phyloP scores from a whole-genome alignment of 2,329 filamentous ascomycete genomes.

The Rhytidhysteron rufulum region DNA sequence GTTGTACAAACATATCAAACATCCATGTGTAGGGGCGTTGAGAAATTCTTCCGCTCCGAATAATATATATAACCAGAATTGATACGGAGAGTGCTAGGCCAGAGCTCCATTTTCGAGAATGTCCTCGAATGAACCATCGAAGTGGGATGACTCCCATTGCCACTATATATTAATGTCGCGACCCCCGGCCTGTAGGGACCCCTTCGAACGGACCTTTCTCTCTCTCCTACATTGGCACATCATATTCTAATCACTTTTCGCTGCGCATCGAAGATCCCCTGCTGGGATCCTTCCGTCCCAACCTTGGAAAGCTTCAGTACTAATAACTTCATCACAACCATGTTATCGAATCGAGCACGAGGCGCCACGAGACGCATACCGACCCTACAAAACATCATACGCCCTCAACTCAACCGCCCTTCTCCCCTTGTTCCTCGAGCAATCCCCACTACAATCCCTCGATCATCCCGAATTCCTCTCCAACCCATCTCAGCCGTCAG shows the following conservation, averaged over 20 bases:
- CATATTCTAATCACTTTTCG: too few relatives aligned
- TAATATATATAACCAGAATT: too few relatives aligned
- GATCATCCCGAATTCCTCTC: constrained; percentile 13
- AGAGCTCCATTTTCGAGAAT: neutral
- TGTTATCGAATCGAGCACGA: constrained; percentile 35
- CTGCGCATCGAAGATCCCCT: too few relatives aligned
- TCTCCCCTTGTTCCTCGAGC: constrained; percentile 23
- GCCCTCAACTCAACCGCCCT: constrained; percentile 13
- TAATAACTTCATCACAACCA: constrained; percentile 13
- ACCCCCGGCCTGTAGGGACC: constrained; percentile 9
- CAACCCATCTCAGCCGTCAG: constrained; percentile 45
- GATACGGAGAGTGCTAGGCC: neutral
- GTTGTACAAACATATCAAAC: too few relatives aligned
- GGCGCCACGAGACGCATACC: constrained; percentile 32
- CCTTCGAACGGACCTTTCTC: constrained; percentile 2
- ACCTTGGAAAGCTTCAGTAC: neutral
- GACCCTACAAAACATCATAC: constrained; percentile 10
- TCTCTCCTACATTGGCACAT: neutral
- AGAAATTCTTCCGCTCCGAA: too few relatives aligned
- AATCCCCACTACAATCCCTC: constrained; percentile 9
- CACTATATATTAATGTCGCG: neutral
- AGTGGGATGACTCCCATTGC: neutral
- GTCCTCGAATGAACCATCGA: neutral
- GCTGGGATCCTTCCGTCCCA: too few relatives aligned
- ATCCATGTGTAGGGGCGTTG: too few relatives aligned